phyloP scores from a whole-genome alignment of 2,329 filamentous ascomycete species.

The Stagonosporopsis chrysanthemi region DNA sequence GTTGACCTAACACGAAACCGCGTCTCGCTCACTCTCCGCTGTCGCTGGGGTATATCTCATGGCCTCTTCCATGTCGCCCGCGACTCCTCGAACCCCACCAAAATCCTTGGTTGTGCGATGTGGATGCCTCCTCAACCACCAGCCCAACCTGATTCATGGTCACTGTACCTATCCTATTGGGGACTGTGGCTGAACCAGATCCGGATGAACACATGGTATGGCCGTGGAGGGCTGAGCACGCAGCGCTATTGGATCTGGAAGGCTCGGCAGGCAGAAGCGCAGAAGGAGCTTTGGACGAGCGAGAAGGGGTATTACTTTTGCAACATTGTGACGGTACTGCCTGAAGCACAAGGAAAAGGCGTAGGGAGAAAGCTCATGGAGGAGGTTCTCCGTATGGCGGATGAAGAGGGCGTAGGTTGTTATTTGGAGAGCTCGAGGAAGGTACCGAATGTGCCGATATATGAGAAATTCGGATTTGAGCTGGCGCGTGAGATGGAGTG shows the following conservation, averaged over 20 bases:
- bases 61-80: conserved; percentile 75
- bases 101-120: conserved; percentile 74
- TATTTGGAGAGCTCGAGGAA: conserved; percentile 75
- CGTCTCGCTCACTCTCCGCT: conserved; percentile 69
- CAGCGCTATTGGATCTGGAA: conserved; percentile 79
- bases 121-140: conserved; percentile 69
- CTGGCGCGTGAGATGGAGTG: conserved; percentile 71
- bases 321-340: conserved; percentile 75
- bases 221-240: conserved; percentile 72
- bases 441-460: conserved; percentile 74
- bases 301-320: conserved; percentile 76
- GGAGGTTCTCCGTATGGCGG: conserved; percentile 68
- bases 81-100: conserved; percentile 57
- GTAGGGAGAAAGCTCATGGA: conserved; percentile 71
- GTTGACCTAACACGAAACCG: conserved; percentile 68
- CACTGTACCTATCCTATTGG: conserved; percentile 69
- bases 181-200: conserved; percentile 71
- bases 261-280: conserved; percentile 66
- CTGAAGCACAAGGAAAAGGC: conserved; percentile 70
- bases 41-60: conserved; percentile 73
- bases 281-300: conserved; percentile 70
- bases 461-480: conserved; percentile 72
- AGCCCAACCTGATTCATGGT: conserved; percentile 63
- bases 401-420: conserved; percentile 69
- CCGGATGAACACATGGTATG: conserved; percentile 71